Evolutionary conservation across 1,139 yeast species (phyloP).

Genomic region (Nakaseomyces nivariensis): DNA sequence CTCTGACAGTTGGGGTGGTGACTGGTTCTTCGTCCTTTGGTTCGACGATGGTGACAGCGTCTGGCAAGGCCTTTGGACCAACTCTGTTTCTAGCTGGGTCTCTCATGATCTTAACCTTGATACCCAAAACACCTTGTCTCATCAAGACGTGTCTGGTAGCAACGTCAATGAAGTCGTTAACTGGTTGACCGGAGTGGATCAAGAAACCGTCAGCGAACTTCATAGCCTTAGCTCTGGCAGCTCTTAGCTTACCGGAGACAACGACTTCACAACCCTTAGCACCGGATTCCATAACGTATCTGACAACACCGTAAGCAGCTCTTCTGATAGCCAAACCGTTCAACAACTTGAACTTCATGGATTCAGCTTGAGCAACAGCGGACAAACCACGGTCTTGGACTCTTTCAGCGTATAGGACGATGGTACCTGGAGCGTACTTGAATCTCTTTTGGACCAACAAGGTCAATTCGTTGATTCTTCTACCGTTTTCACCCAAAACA

Average conservation of each 20-base stretch:
- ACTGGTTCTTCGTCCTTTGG: slow-evolving; percentile 94
- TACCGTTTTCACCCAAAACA: slow-evolving; percentile 99
- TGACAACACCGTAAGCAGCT: slow-evolving; percentile 99
- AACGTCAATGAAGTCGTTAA: slow-evolving; percentile 93
- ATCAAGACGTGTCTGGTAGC: slow-evolving; percentile 99
- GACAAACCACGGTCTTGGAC: slow-evolving; percentile 99
- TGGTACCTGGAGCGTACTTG: slow-evolving; percentile 90
- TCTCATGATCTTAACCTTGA: slow-evolving; percentile 98
- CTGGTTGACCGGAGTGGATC: slow-evolving; percentile 99
- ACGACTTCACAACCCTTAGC: slow-evolving; percentile 99
- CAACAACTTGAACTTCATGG: slow-evolving; percentile 94
- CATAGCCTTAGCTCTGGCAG: slow-evolving; percentile 99
- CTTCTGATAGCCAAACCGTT: slow-evolving; percentile 99
- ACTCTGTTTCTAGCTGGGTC: slow-evolving; percentile 88
- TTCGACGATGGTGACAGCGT: slow-evolving; percentile 86
- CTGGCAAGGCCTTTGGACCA: slow-evolving; percentile 95
- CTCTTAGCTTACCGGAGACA: slow-evolving; percentile 98
- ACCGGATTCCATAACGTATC: slow-evolving; percentile 99
- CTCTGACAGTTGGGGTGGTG: slow-evolving; percentile 77
- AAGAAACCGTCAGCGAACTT: slow-evolving; percentile 99
- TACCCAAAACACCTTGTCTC: slow-evolving; percentile 99
- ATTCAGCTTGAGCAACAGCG: slow-evolving; percentile 99
- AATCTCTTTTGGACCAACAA: slow-evolving; percentile 98
- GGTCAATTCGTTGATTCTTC: slow-evolving; percentile 99
- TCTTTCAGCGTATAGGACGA: slow-evolving; percentile 96